Evolutionary conservation across 441 rosid species (phyloP).

Genomic region (Arabidopsis hybrid): DNA sequence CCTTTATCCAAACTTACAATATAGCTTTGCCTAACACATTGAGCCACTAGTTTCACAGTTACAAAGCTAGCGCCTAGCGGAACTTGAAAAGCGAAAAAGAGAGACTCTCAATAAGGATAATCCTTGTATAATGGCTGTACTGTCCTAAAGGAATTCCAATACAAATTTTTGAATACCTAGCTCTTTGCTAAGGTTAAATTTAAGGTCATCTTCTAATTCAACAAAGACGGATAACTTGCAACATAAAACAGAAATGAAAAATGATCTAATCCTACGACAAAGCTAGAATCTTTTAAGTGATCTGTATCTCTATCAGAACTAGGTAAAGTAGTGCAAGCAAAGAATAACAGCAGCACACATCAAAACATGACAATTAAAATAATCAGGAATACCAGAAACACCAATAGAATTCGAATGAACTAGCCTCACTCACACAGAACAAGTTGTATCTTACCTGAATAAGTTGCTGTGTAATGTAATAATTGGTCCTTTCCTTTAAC

Average conservation of each 20-base stretch:
- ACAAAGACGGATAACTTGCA: background rate
- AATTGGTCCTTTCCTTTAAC: constrained; percentile 91
- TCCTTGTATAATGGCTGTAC: background rate
- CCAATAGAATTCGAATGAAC: background rate
- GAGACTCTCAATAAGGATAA: constrained; percentile 2
- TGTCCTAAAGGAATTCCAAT: background rate
- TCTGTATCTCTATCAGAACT: constrained; percentile 2
- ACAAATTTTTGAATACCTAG: background rate
- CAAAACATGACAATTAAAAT: background rate
- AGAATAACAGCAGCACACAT: constrained; percentile 8
- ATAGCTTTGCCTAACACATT: constrained; percentile 1
- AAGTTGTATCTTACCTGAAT: constrained; percentile 66
- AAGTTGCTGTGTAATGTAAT: constrained; percentile 83
- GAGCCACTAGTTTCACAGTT: background rate
- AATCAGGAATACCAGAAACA: background rate
- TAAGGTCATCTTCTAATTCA: background rate
- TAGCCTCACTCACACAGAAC: too few relatives aligned
- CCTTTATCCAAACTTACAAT: background rate
- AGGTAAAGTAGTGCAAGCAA: constrained; percentile 8
- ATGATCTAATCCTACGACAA: background rate
- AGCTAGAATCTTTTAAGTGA: background rate
- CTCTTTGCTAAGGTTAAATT: background rate
- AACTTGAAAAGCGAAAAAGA: background rate
- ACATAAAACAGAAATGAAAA: background rate
- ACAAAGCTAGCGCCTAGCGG: background rate